Base-by-base conservation (phyloP, 495 filamentous ascomycete species). In the Aspergillus sparsus region DNA sequence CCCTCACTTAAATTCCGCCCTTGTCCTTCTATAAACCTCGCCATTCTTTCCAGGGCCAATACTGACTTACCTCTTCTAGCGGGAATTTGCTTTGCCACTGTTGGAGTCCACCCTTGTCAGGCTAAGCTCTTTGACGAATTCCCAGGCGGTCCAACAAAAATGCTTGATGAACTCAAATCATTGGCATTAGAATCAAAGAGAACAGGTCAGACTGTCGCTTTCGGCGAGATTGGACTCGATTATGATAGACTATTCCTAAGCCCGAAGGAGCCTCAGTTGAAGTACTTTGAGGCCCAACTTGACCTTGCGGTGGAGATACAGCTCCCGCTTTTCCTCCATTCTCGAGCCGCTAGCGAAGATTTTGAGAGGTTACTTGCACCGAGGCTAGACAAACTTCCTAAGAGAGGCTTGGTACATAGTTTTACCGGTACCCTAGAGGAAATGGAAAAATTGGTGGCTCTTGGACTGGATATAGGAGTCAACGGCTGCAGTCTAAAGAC, bases 401-500 rank as follows among this genome's bases (percentile, higher is more conserved):
- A 80, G 64, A 83, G 85, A 16, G 93, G 90, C 13, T 80, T 96
- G 12, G 93, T 97, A 51, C 93, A 97, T 73, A 89, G 85, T 68
- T 97, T 97, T 68, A 97, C 93, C 0, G 93, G 93, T 4, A 92
- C 90, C 0, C 69, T 85, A 33, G 88, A 88, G 13, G 93, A 97
- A 70, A 91, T 95, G 90, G 70, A 78, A 52, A 81, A 86, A 56
- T 74, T 96, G 53, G 83, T 93, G 58, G 84, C 83, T 7, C 66
- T 92, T 50, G 92, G 91, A 4, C 74, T 97, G 42, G 86, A 96
- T 68, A 83, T 97, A 52, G 91, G 93, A 16, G 80, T 95, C 31
- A 97, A 97, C 67, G 93, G 93, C 18, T 96, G 93, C 71, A 91
- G 88, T 65, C 83, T 97, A 80, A 96, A 97, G 77, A 96, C 91